Conservation (phyloP, 805 yeast species). For the Kuraishia hungarica region DNA sequence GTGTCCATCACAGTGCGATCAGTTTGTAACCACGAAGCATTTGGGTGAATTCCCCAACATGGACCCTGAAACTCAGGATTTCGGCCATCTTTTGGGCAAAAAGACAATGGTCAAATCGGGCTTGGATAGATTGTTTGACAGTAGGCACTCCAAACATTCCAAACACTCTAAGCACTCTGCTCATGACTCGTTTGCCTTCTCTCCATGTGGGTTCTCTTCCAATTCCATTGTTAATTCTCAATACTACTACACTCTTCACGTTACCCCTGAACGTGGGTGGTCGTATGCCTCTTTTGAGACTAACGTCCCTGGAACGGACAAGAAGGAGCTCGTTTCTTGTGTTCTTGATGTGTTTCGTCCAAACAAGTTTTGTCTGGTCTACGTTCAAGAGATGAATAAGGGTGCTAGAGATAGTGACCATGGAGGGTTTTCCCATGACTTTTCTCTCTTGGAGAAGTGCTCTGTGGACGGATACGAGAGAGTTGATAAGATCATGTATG, state of each 20-base stretch:
- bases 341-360: constrained; percentile 68
- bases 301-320: constrained; percentile 44
- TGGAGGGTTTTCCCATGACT: constrained; percentile 17
- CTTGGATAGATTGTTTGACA: constrained; percentile 47
- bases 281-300: constrained; percentile 96
- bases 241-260: constrained; percentile 73
- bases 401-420: not conserved
- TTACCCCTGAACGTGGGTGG: constrained; percentile 92
- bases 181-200: constrained; percentile 84
- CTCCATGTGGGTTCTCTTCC: constrained; percentile 94
- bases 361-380: constrained; percentile 51
- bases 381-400: constrained; percentile 13
- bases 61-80: constrained; percentile 46
- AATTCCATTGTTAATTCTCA: constrained; percentile 62
- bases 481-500: constrained; percentile 64
- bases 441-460: constrained; percentile 22
- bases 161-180: constrained; percentile 21
- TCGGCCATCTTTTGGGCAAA: constrained; percentile 74
- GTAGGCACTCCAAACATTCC: constrained; percentile 8
- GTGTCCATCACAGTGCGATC: constrained; percentile 42
- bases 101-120: constrained; percentile 57
- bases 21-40: constrained; percentile 34
- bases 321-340: constrained; percentile 46
- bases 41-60: constrained; percentile 26
- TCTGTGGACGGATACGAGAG: constrained; percentile 43